Evolutionary conservation across 148 eudicot species (phyloP).

Genomic region (Vaccinium vitisidaea): DNA sequence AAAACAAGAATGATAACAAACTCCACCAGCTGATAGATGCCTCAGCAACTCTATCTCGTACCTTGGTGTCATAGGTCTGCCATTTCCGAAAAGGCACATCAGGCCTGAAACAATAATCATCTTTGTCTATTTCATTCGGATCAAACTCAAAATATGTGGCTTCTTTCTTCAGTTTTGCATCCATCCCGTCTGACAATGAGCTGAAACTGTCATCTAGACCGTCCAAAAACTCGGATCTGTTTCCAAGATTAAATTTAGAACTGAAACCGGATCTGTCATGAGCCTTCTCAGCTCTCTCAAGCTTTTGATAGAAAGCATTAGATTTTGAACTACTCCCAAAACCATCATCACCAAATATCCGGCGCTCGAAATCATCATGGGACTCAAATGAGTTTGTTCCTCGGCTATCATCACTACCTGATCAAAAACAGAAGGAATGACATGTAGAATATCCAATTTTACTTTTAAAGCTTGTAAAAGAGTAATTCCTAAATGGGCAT

Average conservation of each 20-base stretch:
- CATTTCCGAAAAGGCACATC: constrained; percentile 47
- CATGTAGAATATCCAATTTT: background rate
- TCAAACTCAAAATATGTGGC: constrained; percentile 65
- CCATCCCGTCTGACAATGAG: constrained; percentile 66
- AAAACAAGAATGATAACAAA: constrained; percentile 1
- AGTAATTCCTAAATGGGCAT: background rate
- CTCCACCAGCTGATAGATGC: constrained; percentile 3
- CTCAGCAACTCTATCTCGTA: constrained; percentile 27
- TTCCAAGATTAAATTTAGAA: constrained; percentile 22
- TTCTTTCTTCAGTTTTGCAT: constrained; percentile 59
- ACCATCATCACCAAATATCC: constrained; percentile 44
- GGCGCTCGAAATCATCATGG: constrained; percentile 49
- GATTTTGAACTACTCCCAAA: constrained; percentile 27
- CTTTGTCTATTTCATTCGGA: constrained; percentile 39
- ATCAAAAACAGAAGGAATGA: constrained; percentile 14
- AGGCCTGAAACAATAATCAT: constrained; percentile 66
- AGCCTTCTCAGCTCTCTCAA: constrained; percentile 44
- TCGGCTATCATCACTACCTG: constrained; percentile 32
- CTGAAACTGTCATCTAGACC: constrained; percentile 48
- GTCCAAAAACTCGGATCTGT: constrained; percentile 27
- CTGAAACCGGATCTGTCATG: constrained; percentile 30
- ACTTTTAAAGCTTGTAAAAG: background rate
- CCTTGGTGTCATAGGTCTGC: constrained; percentile 67
- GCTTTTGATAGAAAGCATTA: constrained; percentile 39
- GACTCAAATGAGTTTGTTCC: constrained; percentile 37